Conservation (phyloP, 495 filamentous ascomycete species). For the Aspergillus saccharolyticus region DNA sequence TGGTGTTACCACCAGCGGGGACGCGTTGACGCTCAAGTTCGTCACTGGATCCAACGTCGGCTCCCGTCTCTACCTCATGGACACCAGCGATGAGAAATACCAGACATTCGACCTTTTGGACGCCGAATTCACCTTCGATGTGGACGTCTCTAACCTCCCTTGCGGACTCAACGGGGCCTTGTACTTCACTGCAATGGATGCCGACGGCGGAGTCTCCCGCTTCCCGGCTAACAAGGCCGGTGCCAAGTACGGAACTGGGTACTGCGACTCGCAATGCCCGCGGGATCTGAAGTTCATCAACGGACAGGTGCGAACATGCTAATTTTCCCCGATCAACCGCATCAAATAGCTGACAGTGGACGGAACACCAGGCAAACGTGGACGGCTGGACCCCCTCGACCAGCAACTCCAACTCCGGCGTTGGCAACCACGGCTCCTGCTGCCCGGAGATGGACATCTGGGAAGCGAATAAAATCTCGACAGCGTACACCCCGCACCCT, state of each 20-base stretch:
- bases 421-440: conserved; percentile 56
- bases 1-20: conserved; percentile 48
- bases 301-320: conserved; percentile 33
- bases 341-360: conserved; percentile 6
- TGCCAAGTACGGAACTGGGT: conserved; percentile 63
- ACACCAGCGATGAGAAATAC: conserved; percentile 45
- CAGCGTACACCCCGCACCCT: conserved; percentile 56
- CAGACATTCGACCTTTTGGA: conserved; percentile 51
- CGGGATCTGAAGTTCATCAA: conserved; percentile 61
- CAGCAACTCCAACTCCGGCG: conserved; percentile 53
- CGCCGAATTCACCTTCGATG: conserved; percentile 62
- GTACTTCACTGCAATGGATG: conserved; percentile 60
- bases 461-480: conserved; percentile 58
- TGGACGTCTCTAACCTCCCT: conserved; percentile 56
- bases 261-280: conserved; percentile 68
- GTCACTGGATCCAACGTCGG: conserved; percentile 46
- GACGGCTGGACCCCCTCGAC: conserved; percentile 52
- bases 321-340: not conserved
- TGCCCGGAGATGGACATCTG: conserved; percentile 70
- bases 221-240: conserved; percentile 56
- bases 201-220: conserved; percentile 48
- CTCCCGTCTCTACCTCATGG: conserved; percentile 55
- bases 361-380: conserved; percentile 39
- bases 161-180: conserved; percentile 68
- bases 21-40: conserved; percentile 49